Percentiles rank a stretch among this genome's conserved stretches.
Evolutionary conservation across 768 basidiomycete species (phyloP).

Genomic region (Dentipellis sp.): DNA sequence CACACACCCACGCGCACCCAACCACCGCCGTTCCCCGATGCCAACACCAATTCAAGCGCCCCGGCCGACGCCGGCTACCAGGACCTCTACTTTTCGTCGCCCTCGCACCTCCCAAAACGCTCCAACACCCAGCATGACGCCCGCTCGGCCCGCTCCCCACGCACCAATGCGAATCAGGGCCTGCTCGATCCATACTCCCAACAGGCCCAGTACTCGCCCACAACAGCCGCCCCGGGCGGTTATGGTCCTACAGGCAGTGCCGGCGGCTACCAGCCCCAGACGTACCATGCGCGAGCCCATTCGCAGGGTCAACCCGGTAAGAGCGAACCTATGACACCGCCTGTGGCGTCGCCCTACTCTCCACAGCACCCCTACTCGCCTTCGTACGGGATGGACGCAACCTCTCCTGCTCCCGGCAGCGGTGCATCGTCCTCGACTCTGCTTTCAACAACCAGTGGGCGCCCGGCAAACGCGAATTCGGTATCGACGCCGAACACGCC

Average conservation of each 20-base stretch:
- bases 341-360: slow-evolving; percentile 46
- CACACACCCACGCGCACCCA: slow-evolving; percentile 19
- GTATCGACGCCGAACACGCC: slow-evolving; percentile 66
- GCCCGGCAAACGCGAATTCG: slow-evolving; percentile 41
- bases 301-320: slow-evolving; percentile 35
- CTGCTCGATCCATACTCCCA: slow-evolving; percentile 65
- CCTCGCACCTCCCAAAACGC: slow-evolving; percentile 43
- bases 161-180: slow-evolving; percentile 34
- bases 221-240: slow-evolving; percentile 44
- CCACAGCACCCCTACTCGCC: slow-evolving; percentile 40
- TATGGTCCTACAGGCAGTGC: slow-evolving; percentile 8
- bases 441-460: slow-evolving; percentile 40
- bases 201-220: slow-evolving; percentile 51
- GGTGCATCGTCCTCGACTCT: slow-evolving; percentile 34
- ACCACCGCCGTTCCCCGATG: slow-evolving; percentile 25
- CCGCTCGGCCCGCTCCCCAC: slow-evolving; percentile 51
- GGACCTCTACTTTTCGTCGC: slow-evolving; percentile 55
- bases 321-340: slow-evolving; percentile 15
- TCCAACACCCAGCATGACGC: slow-evolving; percentile 45
- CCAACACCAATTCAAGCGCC: slow-evolving; percentile 14
- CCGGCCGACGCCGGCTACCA: slow-evolving; percentile 32
- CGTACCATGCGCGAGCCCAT: slow-evolving; percentile 36
- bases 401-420: slow-evolving; percentile 45
- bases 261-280: slow-evolving; percentile 33
- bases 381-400: slow-evolving; percentile 54